Base-by-base conservation (phyloP, 208 protist species). In the Strigomonas culicis region DNA sequence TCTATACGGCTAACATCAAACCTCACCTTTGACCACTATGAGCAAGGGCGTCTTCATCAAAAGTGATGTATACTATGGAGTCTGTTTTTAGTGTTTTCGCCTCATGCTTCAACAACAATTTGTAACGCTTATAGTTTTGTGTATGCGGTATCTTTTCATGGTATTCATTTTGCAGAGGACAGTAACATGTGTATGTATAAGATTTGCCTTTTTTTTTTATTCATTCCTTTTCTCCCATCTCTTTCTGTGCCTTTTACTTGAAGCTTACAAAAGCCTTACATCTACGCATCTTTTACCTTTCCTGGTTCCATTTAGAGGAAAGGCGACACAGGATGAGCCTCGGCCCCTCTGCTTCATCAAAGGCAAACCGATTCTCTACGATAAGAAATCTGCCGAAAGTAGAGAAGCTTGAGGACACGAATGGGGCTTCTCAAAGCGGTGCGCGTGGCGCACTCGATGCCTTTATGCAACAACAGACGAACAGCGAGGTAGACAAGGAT, bases 21-120 rank as follows among this genome's bases (percentile, higher is more conserved):
- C 62, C 78, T 93, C 50, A 82, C 74, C 30, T 90, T 84, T 63
- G 83, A 78, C 21, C 50, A 74, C 4, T 93, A 93, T 52, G 52
- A 79, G 51, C 70, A 75, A 39, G 71, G 76, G n/a, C n/a, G n/a
- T n/a, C n/a, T n/a, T n/a, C n/a, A n/a, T n/a, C n/a, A n/a, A n/a
- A n/a, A n/a, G n/a, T n/a, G n/a, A n/a, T n/a, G n/a, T n/a, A n/a
- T n/a, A n/a, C n/a, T n/a, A n/a, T n/a, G n/a, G n/a, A n/a, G n/a
- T n/a, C n/a, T n/a, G n/a, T n/a, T n/a, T n/a, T n/a, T n/a, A n/a
- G n/a, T n/a, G n/a, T n/a, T n/a, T n/a, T n/a, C n/a, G n/a, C n/a
- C n/a, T n/a, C n/a, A n/a, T n/a, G n/a, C n/a, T n/a, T n/a, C n/a
- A n/a, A n/a, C n/a, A n/a, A n/a, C n/a, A n/a, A n/a, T n/a, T n/a